Base-by-base conservation (phyloP, 2,329 filamentous ascomycete genomes). In the Corniculantispora saksenae region DNA sequence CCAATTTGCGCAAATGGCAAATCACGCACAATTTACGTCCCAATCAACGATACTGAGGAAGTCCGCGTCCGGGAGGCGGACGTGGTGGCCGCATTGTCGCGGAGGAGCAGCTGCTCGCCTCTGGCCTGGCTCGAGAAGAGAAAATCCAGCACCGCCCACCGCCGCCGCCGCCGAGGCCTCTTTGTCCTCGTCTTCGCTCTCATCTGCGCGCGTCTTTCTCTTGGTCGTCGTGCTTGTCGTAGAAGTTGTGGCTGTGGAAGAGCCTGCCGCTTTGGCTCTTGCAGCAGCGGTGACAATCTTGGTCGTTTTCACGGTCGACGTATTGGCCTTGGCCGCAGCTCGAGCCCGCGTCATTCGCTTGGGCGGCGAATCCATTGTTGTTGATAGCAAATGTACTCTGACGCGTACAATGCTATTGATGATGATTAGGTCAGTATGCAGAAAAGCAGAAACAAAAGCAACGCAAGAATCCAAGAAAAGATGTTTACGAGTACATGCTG, bases 301-400 rank as follows among this genome's bases (percentile, higher is more conserved):
- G 66, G 81, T 79, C 2, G 78, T 77, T 70, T 81, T 78, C 13
- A 70, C 70, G 50, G 75, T 72, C 29, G 77, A 71, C 65, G 81
- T 77, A 61, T 69, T 72, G 40, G 74, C 73, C 72, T 79, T 82
- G 51, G 80, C 80, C 32, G 80, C 79, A 38, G 81, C 79, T 65
- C 81, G 75, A 54, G 81, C 77, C 60, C 86, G 83, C 67, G 86
- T 88, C 71, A 87, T 81, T 68, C 86, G 83, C 76, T 86, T 86
- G 43, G 85, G 86, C 60, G 86, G 85, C 66, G 84, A 87, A 69
- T 85, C 83, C 84, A 88, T 86, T 68, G 60, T 79, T 67, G 45
- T 45, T 66, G 67, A 38, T 57, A n/a, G n/a, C 10, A 62, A n/a
- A 66, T 35, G 53, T 69, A 66, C 66, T 32, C 32, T 32, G 67